phyloP scores from a whole-genome alignment of 2,329 filamentous ascomycete genomes.

The Massarina eburnea region DNA sequence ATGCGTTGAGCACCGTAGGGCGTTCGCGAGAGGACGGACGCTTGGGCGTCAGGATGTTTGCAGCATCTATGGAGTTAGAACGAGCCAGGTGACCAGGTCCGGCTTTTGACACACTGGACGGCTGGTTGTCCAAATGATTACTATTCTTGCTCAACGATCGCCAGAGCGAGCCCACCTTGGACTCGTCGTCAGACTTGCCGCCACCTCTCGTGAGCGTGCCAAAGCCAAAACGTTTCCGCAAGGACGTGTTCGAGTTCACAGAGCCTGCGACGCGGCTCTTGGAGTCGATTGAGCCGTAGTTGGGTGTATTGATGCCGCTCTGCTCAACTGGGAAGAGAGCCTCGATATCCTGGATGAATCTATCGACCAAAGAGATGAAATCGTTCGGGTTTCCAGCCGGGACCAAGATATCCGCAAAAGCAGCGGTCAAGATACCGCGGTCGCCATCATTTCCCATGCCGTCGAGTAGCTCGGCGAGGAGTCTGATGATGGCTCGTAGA shows the following conservation, averaged over 20 bases:
- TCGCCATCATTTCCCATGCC: constrained; percentile 91
- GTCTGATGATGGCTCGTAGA: constrained; percentile 79
- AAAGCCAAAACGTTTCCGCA: constrained; percentile 82
- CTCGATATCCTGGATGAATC: constrained; percentile 86
- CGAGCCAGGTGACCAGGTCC: constrained; percentile 57
- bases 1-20: constrained; percentile 51
- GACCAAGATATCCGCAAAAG: constrained; percentile 85
- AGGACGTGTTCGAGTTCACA: constrained; percentile 82
- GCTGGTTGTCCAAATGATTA: constrained; percentile 48
- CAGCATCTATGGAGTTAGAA: constrained; percentile 75
- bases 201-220: constrained; percentile 75
- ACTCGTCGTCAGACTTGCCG: constrained; percentile 70
- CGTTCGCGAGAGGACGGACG: constrained; percentile 60
- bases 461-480: constrained; percentile 84
- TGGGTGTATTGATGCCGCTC: constrained; percentile 48
- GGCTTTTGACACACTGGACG: constrained; percentile 66
- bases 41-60: constrained; percentile 45
- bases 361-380: constrained; percentile 85
- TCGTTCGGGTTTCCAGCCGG: constrained; percentile 74
- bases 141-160: constrained; percentile 82
- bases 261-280: constrained; percentile 68
- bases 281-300: constrained; percentile 62
- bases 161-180: constrained; percentile 76
- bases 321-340: constrained; percentile 74
- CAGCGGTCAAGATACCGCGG: constrained; percentile 80